Evolutionary conservation across 2,329 filamentous ascomycete species (phyloP).

Genomic region (Aspergillus uvarum): DNA sequence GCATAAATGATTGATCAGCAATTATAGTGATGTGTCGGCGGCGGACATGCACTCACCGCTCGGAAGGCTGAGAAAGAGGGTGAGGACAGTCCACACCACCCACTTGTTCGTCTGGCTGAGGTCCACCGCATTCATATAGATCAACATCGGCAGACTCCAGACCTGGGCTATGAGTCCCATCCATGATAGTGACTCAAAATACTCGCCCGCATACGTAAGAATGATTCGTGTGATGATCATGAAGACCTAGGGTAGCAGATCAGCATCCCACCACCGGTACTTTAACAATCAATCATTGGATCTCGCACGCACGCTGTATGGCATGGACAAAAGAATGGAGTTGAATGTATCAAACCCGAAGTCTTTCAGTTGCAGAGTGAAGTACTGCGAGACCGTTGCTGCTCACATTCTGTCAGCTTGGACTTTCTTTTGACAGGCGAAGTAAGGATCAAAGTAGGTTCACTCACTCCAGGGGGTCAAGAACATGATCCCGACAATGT

Average conservation of each 20-base stretch:
- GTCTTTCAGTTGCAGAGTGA: constrained; percentile 42
- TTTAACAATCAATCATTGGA: constrained; percentile 16
- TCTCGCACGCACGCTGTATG: constrained; percentile 40
- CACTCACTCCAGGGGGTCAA: constrained; percentile 29
- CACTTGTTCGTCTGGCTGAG: constrained; percentile 48
- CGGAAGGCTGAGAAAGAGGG: constrained; percentile 53
- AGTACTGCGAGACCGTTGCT: constrained; percentile 27
- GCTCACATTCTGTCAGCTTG: background rate
- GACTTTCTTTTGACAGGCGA: background rate
- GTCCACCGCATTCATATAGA: constrained; percentile 52
- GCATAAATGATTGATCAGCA: background rate
- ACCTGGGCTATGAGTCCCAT: constrained; percentile 54
- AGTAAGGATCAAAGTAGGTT: background rate
- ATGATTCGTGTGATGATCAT: constrained; percentile 16
- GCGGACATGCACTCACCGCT: constrained; percentile 35
- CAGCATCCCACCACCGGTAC: constrained; percentile 19
- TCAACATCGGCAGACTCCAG: constrained; percentile 55
- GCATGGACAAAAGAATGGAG: constrained; percentile 60
- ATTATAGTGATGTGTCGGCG: too few relatives aligned
- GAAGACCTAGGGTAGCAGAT: constrained; percentile 8
- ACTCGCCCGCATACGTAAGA: constrained; percentile 33
- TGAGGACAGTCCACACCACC: constrained; percentile 53
- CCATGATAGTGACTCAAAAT: constrained; percentile 51
- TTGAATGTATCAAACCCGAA: constrained; percentile 58
- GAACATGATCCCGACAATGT: constrained; percentile 47